Evolutionary conservation across 2,329 filamentous ascomycete genomes (phyloP), one percentile per base, ranked within the genome.

Genomic region (Aspergillus melleus): DNA sequence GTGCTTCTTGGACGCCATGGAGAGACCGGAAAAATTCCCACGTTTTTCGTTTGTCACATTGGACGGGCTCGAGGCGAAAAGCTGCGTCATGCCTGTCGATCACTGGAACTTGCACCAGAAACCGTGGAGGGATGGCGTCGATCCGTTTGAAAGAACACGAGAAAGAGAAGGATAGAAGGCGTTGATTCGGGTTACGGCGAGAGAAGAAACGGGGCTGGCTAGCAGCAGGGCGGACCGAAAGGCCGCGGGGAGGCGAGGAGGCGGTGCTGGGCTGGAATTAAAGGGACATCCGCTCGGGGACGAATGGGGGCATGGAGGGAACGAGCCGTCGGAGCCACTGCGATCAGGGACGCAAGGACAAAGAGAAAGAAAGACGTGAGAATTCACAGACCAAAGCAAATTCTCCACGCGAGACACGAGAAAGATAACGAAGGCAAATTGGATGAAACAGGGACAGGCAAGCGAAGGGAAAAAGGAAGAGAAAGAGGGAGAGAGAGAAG

Each of bases 11-110:
- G 77, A 75, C 12, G 76, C 70, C 51, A 80, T 74, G 36, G 77
- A 79, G 42, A 81, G 72, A 66, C 76, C 70, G 58, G 78, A 74
- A 64, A 81, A 80, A 65, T 79, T 80, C 57, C 72, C 72, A 65
- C 78, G 78, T 67, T 79, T 79, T 70, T 81, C 78, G 61, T 75
- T 76, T 59, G 76, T 68, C 72, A 78, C 76, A 51, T 72, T 68
- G 61, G 77, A 72, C 63, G 76, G 70, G 57, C 64, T 72, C 54
- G 74, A 76, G 61, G 73, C 73, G 65, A 79, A 78, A 55, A 79
- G 70, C 66, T 79, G 76, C 61, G 77, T 79, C 77, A 79, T 79
- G 61, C 63, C 69, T 66, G 55, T 55, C 53, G 60, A 51, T 52
- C 52, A 56, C 39, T 39, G 49, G 55, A 46, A 36, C 12, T 42